Evolutionary conservation across 495 filamentous ascomycete genomes (phyloP), one percentile per base, ranked within the genome.

Genomic region (Talaromyces adpressus): DNA sequence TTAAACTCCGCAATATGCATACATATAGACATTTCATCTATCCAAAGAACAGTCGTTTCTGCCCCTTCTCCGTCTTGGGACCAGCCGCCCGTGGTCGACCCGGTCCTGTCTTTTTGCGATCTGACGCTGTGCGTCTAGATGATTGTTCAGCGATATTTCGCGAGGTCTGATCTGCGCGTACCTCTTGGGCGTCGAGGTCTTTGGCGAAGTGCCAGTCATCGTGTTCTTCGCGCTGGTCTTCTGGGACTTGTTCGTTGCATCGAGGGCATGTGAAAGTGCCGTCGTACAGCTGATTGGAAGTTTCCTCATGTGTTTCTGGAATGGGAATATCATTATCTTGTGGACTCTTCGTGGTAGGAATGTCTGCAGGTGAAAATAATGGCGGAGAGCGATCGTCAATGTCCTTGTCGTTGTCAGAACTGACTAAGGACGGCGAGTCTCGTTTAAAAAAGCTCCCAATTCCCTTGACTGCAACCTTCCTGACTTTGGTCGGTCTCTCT

Each of bases 121-220:
- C 57, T 60, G 16, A 12, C 11, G 67, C 45, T 61, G 68, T 66
- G 64, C 41, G 62, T 53, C n/a, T 69, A 11, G 57, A 58, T 69
- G 39, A 61, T 68, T 41, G 70, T 45, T 30, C 70, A 41, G 22
- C 64, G 52, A 64, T 62, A 39, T 68, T 64, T n/a, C 68, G 75
- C 18, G 65, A 69, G 41, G 51, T 66, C 22, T 65, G 69, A 4
- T 70, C 68, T 52, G 71, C 69, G 63, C 75, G 70, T 32, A 72
- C 76, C 54, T 85, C 82, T 65, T 92, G 81, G 6, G 85, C 82
- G 66, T 89, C 88, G 29, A 98, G 81, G 67, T 91, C 87, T 78
- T 90, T 92, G 47, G 94, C 94, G 74, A 97, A 91, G 77, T 98
- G 94, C 90, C 92, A 98, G 72, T 98, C 94, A 47, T 90, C 81